These are phyloP conservation scores for Tylopilus sp. DNA, from an alignment of 768 basidiomycete species.

Conservation along the genomic window DNA sequence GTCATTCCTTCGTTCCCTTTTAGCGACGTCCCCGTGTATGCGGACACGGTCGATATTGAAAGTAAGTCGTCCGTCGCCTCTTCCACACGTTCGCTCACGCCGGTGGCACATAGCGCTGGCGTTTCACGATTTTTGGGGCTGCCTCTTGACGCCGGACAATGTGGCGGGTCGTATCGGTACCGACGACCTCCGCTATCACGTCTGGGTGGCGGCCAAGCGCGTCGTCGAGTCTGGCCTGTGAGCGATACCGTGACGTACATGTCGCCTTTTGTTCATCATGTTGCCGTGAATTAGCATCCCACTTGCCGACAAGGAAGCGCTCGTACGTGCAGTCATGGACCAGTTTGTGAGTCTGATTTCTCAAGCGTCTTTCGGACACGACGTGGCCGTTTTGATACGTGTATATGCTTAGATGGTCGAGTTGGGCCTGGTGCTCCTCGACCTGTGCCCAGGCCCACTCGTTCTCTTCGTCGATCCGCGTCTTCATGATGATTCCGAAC, in stretches of 20 bases:
- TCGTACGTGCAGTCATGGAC: conserved; percentile 20
- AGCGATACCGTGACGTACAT: background rate
- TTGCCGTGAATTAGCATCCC: conserved; percentile 8
- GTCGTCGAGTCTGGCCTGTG: conserved; percentile 28
- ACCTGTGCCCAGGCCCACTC: conserved; percentile 46
- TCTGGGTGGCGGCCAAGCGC: conserved; percentile 32
- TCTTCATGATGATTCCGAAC: conserved; percentile 31
- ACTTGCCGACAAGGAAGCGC: conserved; percentile 12
- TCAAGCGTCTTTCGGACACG: background rate
- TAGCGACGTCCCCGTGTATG: conserved; percentile 27
- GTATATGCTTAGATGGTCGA: conserved; percentile 50
- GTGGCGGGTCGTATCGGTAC: conserved; percentile 23
- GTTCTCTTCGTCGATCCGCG: conserved; percentile 52
- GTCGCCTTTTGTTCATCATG: background rate
- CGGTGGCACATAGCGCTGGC: conserved; percentile 25
- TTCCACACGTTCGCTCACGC: background rate
- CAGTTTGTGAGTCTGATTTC: conserved; percentile 30
- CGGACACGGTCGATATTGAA: conserved; percentile 42
- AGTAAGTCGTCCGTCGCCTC: conserved; percentile 31
- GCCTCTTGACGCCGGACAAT: conserved; percentile 33
- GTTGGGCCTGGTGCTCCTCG: conserved; percentile 42
- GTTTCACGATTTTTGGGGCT: conserved; percentile 33
- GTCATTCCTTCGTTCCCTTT: conserved; percentile 35
- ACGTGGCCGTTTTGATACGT: background rate
- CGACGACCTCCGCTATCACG: conserved; percentile 31